Percentiles rank a stretch among this genome's conserved stretches.
Evolutionary conservation across 2,329 filamentous ascomycete genomes (phyloP).

Genomic region (Aspergillus arachidicola): DNA sequence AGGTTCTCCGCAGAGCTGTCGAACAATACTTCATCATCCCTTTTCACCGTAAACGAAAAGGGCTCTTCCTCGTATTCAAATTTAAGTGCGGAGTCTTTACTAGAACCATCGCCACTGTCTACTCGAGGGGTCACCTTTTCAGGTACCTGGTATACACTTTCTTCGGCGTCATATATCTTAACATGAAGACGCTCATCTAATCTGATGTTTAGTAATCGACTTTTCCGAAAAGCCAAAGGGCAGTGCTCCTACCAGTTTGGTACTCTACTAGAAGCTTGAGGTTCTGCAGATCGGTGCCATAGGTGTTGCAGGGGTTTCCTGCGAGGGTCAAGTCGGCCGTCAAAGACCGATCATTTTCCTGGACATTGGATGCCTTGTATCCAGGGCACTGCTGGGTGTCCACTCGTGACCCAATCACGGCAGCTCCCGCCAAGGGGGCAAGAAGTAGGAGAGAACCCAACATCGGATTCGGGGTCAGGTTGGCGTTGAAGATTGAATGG

Average conservation of each 20-base stretch:
- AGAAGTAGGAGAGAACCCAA: conserved; percentile 29
- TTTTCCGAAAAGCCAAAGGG: not conserved
- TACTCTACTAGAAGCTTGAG: conserved; percentile 64
- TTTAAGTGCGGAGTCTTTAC: conserved; percentile 44
- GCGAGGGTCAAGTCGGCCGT: conserved; percentile 72
- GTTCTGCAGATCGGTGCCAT: conserved; percentile 59
- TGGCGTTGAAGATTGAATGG: not conserved
- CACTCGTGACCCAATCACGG: conserved; percentile 22
- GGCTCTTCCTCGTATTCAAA: conserved; percentile 60
- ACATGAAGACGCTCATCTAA: conserved; percentile 71
- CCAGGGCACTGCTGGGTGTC: conserved; percentile 36
- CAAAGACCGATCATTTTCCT: conserved; percentile 50
- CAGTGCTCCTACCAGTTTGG: conserved; percentile 53
- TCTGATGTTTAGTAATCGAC: not conserved
- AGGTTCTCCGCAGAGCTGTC: conserved; percentile 68
- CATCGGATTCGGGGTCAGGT: conserved; percentile 19
- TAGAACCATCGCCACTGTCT: conserved; percentile 43
- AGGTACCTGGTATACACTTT: conserved; percentile 74
- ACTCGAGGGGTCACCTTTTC: conserved; percentile 68
- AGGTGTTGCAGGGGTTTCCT: conserved; percentile 64
- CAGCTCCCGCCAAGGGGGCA: conserved; percentile 32
- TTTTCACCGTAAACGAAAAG: conserved; percentile 66
- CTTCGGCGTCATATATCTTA: conserved; percentile 70
- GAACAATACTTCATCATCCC: conserved; percentile 55
- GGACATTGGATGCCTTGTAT: conserved; percentile 41